A percentile compares a stretch with the other conserved stretches of the same genome.
Conservation (phyloP, 257 asterid genomes). For the Petrea volubilis region DNA sequence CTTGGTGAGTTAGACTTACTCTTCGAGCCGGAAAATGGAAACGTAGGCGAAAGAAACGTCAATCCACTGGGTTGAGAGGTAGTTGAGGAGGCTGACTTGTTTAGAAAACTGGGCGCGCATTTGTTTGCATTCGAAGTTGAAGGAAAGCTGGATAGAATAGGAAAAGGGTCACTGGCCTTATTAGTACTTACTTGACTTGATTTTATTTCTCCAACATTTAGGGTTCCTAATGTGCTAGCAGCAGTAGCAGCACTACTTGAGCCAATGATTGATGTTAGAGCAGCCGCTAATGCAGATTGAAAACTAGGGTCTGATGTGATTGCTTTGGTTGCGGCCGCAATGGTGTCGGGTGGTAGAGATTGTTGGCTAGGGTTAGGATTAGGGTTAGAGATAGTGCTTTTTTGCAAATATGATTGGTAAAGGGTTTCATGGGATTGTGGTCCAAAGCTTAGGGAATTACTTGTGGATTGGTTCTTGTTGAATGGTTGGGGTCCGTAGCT, state of each 20-base stretch:
- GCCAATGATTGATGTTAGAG: constrained; percentile 73
- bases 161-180: constrained; percentile 46
- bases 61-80: constrained; percentile 35
- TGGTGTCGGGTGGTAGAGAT: constrained; percentile 53
- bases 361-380: constrained; percentile 40
- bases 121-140: constrained; percentile 50
- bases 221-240: constrained; percentile 15
- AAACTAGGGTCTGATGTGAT: constrained; percentile 82
- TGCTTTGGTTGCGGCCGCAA: constrained; percentile 93
- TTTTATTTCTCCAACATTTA: constrained; percentile 36
- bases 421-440: constrained; percentile 56
- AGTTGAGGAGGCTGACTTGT: constrained; percentile 33
- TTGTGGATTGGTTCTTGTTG: constrained; percentile 42
- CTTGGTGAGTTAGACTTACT: constrained; percentile 46
- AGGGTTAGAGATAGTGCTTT: neutral
- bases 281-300: constrained; percentile 90
- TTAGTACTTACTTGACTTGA: constrained; percentile 15
- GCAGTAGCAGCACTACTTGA: constrained; percentile 19
- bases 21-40: constrained; percentile 41
- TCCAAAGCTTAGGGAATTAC: constrained; percentile 53
- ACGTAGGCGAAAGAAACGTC: constrained; percentile 43
- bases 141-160: constrained; percentile 59
- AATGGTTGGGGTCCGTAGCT: constrained; percentile 44
- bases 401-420: constrained; percentile 56
- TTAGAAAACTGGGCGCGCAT: constrained; percentile 34